Evolutionary conservation across 2,329 filamentous ascomycete genomes (phyloP), one percentile per base, ranked within the genome.

Genomic region (Talaromyces islandicus): DNA sequence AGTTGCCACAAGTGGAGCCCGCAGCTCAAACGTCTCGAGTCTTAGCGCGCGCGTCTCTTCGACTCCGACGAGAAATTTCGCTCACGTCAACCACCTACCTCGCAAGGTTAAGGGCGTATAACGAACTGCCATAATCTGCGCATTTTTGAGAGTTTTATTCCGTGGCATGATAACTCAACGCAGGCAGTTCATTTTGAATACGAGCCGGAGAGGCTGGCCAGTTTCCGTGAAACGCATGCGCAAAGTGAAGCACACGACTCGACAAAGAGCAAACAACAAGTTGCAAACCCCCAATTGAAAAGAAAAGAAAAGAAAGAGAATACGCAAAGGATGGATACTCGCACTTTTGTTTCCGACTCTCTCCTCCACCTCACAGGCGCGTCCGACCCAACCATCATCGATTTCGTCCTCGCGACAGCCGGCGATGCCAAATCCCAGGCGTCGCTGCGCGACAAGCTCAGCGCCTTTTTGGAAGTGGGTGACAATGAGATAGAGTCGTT

Each of bases 401-500:
- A 85, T 71, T 85, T 84, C 65, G 77, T 85, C 25, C 77, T 83
- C 58, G 80, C 81, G 50, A 83, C 81, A 17, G 81, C 83, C 10
- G 74, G 73, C 64, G 76, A 77, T 24, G 77, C 79, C 50, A 82
- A 81, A 65, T 82, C 80, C 1, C 69, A 77, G 7, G 69, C 70
- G 4, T 71, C 77, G 27, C 71, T 85, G 41, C 72, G 78, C 63
- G 80, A 81, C 63, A 83, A 83, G 64, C 77, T 85, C 7, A 71
- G 74, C 11, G 71, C 74, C 41, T 83, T 85, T 68, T 73, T 85
- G 21, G 82, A 84, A 59, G 27, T 43, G 0, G 78, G 76, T n/a
- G 70, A 71, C 43, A 70, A 72, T 27, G 80, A 82, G 14, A 71
- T 84, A 24, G 69, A 71, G 46, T 65, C 70, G 6, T 83, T 84